Evolutionary conservation across 768 basidiomycete species (phyloP).

Genomic region (Boletus bicolor): DNA sequence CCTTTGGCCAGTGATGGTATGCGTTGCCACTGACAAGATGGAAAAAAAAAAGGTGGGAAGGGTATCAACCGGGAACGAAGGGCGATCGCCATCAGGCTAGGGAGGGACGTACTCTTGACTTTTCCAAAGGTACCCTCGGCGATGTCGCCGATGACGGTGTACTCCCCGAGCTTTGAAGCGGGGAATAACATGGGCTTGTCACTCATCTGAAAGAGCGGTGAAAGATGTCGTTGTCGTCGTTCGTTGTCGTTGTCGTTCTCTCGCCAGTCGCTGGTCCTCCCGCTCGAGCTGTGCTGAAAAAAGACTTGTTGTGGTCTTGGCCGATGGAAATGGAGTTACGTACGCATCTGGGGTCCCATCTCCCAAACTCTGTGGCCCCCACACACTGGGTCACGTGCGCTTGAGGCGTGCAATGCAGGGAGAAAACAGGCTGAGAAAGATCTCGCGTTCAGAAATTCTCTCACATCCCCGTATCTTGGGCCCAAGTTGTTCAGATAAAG

Average conservation of each 20-base stretch:
- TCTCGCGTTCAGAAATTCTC: not conserved
- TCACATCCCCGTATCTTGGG: too few species aligned
- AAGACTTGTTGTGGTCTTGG: constrained; percentile 20
- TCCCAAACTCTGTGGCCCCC: constrained; percentile 13
- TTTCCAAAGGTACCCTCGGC: constrained; percentile 98
- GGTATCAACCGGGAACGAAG: constrained; percentile 11
- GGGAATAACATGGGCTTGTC: constrained; percentile 39
- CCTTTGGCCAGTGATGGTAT: constrained; percentile 90
- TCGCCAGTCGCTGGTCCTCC: not conserved
- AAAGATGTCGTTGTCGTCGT: constrained; percentile 2
- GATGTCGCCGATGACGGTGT: constrained; percentile 81
- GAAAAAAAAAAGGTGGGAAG: constrained; percentile 5
- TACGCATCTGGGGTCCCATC: constrained; percentile 19
- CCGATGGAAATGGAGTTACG: constrained; percentile 23
- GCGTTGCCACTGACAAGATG: constrained; percentile 71
- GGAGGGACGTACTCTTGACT: constrained; percentile 82
- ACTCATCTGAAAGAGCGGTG: constrained; percentile 25
- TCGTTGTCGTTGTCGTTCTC: constrained; percentile 4
- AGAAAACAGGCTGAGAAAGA: not conserved
- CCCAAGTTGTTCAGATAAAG: too few species aligned
- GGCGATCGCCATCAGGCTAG: constrained; percentile 12
- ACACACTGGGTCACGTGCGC: constrained; percentile 13
- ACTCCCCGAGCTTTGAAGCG: constrained; percentile 83
- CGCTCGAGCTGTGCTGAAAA: constrained; percentile 22
- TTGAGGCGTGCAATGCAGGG: not conserved